These are phyloP conservation scores for Isoetes taiwanensis DNA, from an alignment of 75 land plant species.

Conservation along the genomic window DNA sequence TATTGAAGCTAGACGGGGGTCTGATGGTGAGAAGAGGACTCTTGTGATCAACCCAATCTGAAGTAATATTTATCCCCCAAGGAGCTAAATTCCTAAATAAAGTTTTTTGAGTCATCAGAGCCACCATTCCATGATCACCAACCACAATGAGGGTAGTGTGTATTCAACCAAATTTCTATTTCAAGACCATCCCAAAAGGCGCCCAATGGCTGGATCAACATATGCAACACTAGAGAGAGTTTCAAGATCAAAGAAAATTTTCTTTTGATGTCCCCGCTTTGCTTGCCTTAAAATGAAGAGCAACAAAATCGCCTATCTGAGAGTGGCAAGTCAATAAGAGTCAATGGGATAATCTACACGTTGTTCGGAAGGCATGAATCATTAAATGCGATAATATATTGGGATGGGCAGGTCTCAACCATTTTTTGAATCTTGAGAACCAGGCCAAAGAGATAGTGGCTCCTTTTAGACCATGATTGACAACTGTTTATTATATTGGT, in stretches of 20 bases:
- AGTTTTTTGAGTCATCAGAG: conserved; percentile 57
- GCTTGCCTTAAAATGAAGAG: conserved; percentile 82
- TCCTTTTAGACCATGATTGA: conserved; percentile 51
- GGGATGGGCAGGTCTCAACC: conserved; percentile 38
- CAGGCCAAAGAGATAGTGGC: conserved; percentile 96
- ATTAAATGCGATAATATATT: conserved; percentile 38
- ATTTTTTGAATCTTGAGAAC: conserved; percentile 65
- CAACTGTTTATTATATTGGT: conserved; percentile 83
- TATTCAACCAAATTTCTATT: conserved; percentile 60
- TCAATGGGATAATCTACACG: conserved; percentile 59
- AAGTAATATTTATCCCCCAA: conserved; percentile 41
- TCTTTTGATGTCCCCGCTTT: conserved; percentile 58
- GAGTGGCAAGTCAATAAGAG: conserved; percentile 44
- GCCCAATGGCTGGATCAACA: conserved; percentile 56
- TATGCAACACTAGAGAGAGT: conserved; percentile 44
- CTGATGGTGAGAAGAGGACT: conserved; percentile 54
- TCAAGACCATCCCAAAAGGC: conserved; percentile 54
- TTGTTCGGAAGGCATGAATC: conserved; percentile 52
- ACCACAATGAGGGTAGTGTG: conserved; percentile 55
- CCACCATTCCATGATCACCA: conserved; percentile 91
- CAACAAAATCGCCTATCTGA: conserved; percentile 38
- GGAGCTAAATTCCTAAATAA: conserved; percentile 55
- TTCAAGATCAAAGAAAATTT: conserved; percentile 62
- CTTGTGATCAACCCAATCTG: conserved; percentile 45
- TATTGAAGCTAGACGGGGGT: conserved; percentile 36